Base-by-base conservation (phyloP, 1,284 basidiomycete genomes). In the Naganishia sp. region DNA sequence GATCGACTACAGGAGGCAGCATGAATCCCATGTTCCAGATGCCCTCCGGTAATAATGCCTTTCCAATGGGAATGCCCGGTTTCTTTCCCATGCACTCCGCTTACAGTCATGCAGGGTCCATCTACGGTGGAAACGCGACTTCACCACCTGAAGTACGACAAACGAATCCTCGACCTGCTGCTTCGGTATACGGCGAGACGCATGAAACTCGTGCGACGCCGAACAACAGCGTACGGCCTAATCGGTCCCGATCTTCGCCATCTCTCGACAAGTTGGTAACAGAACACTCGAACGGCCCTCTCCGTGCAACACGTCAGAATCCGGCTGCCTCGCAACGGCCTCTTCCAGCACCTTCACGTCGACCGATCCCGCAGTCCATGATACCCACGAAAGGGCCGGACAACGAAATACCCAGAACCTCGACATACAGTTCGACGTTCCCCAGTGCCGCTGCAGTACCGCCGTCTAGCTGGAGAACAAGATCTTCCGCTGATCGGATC, bases 171-270 rank as follows among this genome's bases (percentile, higher is more conserved):
- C 23, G 31, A 23, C 25, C 46, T 11, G 60, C 25, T 23, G n/a
- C 45, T 18, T 67, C 66, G 33, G 68, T 61, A 6, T 69, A 66
- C 44, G 68, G 68, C 46, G 68, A 66, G 39, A 31, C 64, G 1
- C 64, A 60, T 15, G 65, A 65, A 0, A 50, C 65, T 15, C 49
- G 55, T 16, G 11, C 59, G 3, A 23, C 52, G 39, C 15, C 36
- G 39, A 48, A 48, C 11, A 18, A 46, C 48, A 44, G 23, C 9
- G 36, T 31, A 13, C 33, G 59, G 28, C 59, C 59, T 9, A 61
- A 52, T 39, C 48, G 59, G 3, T 61, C 59, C 10, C 33, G 59
- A 52, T 61, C 59, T 21, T 52, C 48, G 36, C 59, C 59, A 6
- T 61, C 59, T 9, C 45, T 61, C 7, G 59, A 61, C 16, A 36